Percentiles rank a stretch among this genome's conserved stretches.
Conservation (phyloP, 2,329 filamentous ascomycete species). For the Claviceps fusiformis region DNA sequence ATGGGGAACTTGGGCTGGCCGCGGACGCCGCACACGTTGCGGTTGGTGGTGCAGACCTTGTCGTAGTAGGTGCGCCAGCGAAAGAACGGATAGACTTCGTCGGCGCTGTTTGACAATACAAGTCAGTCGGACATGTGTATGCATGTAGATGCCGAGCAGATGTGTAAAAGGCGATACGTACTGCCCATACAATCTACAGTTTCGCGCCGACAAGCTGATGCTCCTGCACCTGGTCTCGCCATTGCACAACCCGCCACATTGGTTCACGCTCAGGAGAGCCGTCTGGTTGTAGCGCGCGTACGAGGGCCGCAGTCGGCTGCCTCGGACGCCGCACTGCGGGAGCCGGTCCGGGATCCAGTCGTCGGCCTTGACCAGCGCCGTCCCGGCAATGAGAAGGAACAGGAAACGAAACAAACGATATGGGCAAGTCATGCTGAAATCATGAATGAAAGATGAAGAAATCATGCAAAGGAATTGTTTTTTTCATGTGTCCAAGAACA, state of each 20-base stretch:
- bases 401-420: neutral
- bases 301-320: neutral
- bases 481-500: neutral
- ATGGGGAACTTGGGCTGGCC: neutral
- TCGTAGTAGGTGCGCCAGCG: neutral
- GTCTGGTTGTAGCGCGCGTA: neutral
- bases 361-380: neutral
- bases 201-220: neutral
- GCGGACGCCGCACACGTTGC: neutral
- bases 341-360: neutral
- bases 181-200: neutral
- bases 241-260: neutral
- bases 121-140: neutral
- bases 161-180: neutral
- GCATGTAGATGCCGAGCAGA: neutral
- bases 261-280: neutral
- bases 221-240: neutral
- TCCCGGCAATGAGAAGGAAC: neutral
- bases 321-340: neutral
- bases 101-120: neutral
- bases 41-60: neutral
- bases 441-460: neutral
- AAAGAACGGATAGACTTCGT: neutral
- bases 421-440: neutral
- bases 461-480: no score